Conservation (phyloP, 1,139 yeast species). For the Nakaseomyces kungkrabaensis region DNA sequence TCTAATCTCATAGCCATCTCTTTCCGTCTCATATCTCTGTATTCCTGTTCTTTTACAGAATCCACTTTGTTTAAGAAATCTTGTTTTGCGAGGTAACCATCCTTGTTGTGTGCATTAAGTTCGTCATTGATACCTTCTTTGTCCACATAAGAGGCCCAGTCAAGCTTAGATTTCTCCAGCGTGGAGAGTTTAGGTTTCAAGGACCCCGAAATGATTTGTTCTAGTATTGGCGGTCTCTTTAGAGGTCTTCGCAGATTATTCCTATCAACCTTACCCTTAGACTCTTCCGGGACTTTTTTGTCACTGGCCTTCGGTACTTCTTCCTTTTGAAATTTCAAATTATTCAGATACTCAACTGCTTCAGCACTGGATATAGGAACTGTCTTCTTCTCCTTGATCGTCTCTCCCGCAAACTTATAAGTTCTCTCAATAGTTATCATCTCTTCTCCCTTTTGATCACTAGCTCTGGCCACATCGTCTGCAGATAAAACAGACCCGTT, state of each 20-base stretch:
- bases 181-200: conserved; percentile 71
- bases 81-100: conserved; percentile 83
- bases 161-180: conserved; percentile 81
- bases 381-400: conserved; percentile 62
- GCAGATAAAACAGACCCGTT: conserved; percentile 21
- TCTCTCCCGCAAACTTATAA: conserved; percentile 85
- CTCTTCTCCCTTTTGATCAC: conserved; percentile 11
- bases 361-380: conserved; percentile 76
- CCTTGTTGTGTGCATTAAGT: conserved; percentile 59
- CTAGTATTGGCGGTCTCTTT: conserved; percentile 69
- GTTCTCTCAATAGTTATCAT: conserved; percentile 63
- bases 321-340: conserved; percentile 34
- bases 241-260: conserved; percentile 32
- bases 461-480: conserved; percentile 8
- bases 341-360: conserved; percentile 69
- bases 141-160: conserved; percentile 95
- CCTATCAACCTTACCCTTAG: not conserved
- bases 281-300: not conserved
- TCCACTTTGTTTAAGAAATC: conserved; percentile 79
- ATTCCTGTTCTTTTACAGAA: conserved; percentile 50
- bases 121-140: conserved; percentile 77
- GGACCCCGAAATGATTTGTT: conserved; percentile 52
- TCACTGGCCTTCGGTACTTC: not conserved
- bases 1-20: conserved; percentile 25
- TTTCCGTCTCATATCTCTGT: conserved; percentile 44